Evolutionary conservation across 208 protist genomes (phyloP), one percentile per base, ranked within the genome.

Genomic region (Crithidia sp.): DNA sequence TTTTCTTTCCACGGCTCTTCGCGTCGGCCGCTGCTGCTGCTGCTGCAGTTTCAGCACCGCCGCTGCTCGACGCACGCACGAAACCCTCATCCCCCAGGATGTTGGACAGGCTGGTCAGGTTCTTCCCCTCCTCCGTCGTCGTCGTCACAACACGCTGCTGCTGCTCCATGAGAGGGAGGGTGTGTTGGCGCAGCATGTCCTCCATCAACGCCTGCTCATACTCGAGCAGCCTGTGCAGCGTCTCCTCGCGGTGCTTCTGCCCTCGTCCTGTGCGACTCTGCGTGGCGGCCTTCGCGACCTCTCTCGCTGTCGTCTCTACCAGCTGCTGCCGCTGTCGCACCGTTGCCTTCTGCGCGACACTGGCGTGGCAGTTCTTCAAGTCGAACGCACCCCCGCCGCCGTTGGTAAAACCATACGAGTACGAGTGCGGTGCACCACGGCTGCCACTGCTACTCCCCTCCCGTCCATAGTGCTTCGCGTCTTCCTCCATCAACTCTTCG

Each of bases 121-220:
- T 49, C 45, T 59, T 17, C n/a, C 52, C 68, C 16, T 59, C 49
- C 13, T 7, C n/a, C 36, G 13, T 57, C 61, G 44, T 61, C 16
- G 50, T 52, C 28, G 67, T 79, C 70, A 69, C 67, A 89, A 90
- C 43, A 28, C 56, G 12, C 50, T 58, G 43, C 19, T 84, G 75
- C 52, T 71, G 41, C 44, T 86, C 67, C 63, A 92, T 77, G 53
- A 96, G 72, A 3, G 66, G 69, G 4, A 91, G 54, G 17, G 89
- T 94, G 84, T 93, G 89, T 19, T 81, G 83, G 10, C 43, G 49
- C 69, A 96, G 83, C 7, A 95, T 62, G 7, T 83, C 67, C 73
- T 90, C 84, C 66, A 95, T 75, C 40, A 94, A 75, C 59, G 74
- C 73, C 74, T 96, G 92, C 81, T 96, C 80, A 6, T 71, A 56